A percentile compares a stretch with the other conserved stretches of the same genome.
These are phyloP conservation scores for Carex pumila DNA, from an alignment of 176 grass and related monocot species.

Conservation along the genomic window DNA sequence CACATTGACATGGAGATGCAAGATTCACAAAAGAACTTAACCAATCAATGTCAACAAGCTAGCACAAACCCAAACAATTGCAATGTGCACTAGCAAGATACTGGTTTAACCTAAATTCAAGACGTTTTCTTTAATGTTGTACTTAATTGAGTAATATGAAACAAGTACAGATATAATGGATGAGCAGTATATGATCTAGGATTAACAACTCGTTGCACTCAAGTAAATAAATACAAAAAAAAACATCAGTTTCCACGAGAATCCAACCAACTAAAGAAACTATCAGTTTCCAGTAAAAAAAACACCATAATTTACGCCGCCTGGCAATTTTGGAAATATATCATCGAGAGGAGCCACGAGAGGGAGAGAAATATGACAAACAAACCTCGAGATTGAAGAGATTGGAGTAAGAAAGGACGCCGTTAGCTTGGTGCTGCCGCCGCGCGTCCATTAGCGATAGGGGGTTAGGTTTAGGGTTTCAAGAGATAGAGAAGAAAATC, in stretches of 20 bases:
- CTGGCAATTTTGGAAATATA: neutral
- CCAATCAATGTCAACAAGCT: neutral
- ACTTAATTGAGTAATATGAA: neutral
- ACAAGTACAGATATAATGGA: neutral
- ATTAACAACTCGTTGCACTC: neutral
- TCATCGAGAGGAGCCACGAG: neutral
- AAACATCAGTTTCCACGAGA: no score
- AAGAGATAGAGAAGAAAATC: neutral
- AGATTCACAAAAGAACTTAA: neutral
- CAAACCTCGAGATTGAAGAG: slow-evolving; percentile 91
- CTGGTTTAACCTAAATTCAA: neutral
- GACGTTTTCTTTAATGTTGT: neutral
- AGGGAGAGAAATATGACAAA: neutral
- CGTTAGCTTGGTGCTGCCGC: slow-evolving; percentile 45
- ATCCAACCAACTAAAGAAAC: neutral
- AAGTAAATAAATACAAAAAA: neutral
- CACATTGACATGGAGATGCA: neutral
- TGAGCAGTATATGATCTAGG: neutral
- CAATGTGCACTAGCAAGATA: neutral
- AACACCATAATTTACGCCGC: neutral
- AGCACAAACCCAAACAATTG: neutral
- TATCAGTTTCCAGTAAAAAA: slow-evolving; percentile 21
- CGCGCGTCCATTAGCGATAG: slow-evolving; percentile 60
- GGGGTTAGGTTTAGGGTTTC: slow-evolving; percentile 63
- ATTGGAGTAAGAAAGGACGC: slow-evolving; percentile 58